phyloP scores from a whole-genome alignment of 768 basidiomycete genomes.

The Leccinum imitatum region DNA sequence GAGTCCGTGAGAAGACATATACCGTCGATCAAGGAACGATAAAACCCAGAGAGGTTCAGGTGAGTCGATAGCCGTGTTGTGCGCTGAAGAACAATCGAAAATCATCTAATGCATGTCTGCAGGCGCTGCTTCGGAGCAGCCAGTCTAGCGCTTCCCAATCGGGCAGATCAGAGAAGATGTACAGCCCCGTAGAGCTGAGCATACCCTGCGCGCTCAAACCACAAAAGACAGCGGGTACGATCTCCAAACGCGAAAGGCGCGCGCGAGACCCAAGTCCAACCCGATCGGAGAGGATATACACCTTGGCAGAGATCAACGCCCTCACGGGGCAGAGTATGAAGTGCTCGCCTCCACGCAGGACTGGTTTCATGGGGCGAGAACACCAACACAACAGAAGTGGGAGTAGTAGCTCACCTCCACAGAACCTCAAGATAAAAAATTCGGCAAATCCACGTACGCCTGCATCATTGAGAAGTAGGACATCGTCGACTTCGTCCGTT shows the following conservation, averaged over 20 bases:
- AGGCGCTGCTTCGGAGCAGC: slow-evolving; percentile 21
- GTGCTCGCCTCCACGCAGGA: slow-evolving; percentile 24
- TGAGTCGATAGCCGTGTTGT: slow-evolving; percentile 9
- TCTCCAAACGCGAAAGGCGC: slow-evolving; percentile 20
- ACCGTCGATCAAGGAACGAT: slow-evolving; percentile 12
- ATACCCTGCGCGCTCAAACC: slow-evolving; percentile 14
- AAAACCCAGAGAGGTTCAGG: slow-evolving; percentile 24
- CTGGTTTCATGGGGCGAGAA: slow-evolving; percentile 11
- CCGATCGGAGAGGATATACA: slow-evolving; percentile 35
- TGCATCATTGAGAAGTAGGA: slow-evolving; percentile 21
- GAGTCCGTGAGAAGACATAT: slow-evolving; percentile 11
- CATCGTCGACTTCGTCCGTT: slow-evolving; percentile 42
- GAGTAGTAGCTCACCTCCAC: slow-evolving; percentile 24
- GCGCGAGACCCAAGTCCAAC: slow-evolving; percentile 27
- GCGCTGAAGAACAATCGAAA: not conserved
- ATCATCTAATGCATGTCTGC: slow-evolving; percentile 1
- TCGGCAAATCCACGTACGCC: slow-evolving; percentile 14
- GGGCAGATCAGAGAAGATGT: slow-evolving; percentile 25
- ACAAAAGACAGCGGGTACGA: slow-evolving; percentile 14
- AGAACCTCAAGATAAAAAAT: slow-evolving; percentile 13
- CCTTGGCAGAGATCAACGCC: slow-evolving; percentile 34
- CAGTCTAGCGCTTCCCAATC: slow-evolving; percentile 25
- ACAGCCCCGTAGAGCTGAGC: slow-evolving; percentile 24
- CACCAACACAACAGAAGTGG: slow-evolving; percentile 13
- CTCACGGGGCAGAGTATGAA: slow-evolving; percentile 28